Base-by-base conservation (phyloP, 805 yeast species). In the Ogataea degrootiae region DNA sequence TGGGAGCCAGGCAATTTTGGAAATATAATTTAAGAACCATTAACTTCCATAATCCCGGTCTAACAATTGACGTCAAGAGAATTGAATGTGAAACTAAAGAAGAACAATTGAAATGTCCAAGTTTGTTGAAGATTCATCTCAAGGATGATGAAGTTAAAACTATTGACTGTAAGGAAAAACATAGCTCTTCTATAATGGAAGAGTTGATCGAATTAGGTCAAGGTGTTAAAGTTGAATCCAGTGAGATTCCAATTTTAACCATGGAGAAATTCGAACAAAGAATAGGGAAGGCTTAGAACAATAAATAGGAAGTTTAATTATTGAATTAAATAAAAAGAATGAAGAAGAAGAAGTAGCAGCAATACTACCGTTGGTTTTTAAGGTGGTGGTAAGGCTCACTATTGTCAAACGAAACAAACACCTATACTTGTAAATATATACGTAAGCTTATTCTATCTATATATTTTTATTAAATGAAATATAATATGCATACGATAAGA, bases 1-100 rank as follows among this genome's bases (percentile, higher is more conserved):
- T 76, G 68, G 91, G 91, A 2, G 77, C 86, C 47, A 79, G 83
- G 57, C 76, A 77, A 54, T 87, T 90, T 67, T 87, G 95, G 94
- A 79, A 78, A 56, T 69, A 73, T 44, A 77, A 80, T 66, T 70
- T 90, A 48, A 95, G 94, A 23, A 80, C 90, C 6, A 73, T 90
- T 52, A 83, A 80, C 62, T 90, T 86, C 65, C 91, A 88, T 69
- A 90, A 90, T 65, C 91, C 92, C n/a, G 69, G 71, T 39, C 60
- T 86, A 26, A 75, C 79, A 22, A 80, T 88, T 47, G 72, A 75
- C 22, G 83, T 88, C 34, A 69, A 75, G 14, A 72, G 90, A 55
- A 72, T 85, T 39, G 69, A 72, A 40, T 69, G 65, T 50, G 61
- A 49, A 4, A 65, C 68, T 22, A 69, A 67, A 42, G 76, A 74